These are phyloP conservation scores for Arthrobotrys musiformis DNA, from an alignment of 2,329 filamentous ascomycete species.

Conservation along the genomic window DNA sequence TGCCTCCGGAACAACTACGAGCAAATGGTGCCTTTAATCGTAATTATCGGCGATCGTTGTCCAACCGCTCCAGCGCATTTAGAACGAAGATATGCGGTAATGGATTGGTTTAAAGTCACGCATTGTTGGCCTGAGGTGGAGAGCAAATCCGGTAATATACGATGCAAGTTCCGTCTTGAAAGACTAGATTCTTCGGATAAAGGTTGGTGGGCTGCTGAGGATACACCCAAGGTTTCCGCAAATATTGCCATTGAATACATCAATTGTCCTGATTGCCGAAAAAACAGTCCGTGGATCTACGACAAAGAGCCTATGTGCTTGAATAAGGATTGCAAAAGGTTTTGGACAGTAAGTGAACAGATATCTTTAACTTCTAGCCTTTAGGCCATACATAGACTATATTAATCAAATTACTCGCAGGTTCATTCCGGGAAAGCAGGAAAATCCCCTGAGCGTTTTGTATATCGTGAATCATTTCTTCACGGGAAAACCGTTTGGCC, in stretches of 20 bases:
- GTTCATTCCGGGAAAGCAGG: constrained; percentile 16
- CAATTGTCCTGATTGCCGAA: constrained; percentile 64
- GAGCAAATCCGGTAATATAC: constrained; percentile 61
- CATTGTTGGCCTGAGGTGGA: constrained; percentile 74
- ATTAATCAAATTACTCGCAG: background rate
- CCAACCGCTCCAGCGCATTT: constrained; percentile 68
- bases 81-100: constrained; percentile 72
- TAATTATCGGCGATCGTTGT: constrained; percentile 67
- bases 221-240: constrained; percentile 61
- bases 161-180: constrained; percentile 73
- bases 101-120: constrained; percentile 76
- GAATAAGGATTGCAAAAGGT: constrained; percentile 66
- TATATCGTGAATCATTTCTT: constrained; percentile 58
- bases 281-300: constrained; percentile 61
- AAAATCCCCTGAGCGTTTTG: constrained; percentile 18
- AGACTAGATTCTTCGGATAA: constrained; percentile 68
- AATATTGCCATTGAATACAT: constrained; percentile 57
- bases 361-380: background rate
- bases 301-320: constrained; percentile 71
- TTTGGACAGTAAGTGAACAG: constrained; percentile 67
- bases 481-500: constrained; percentile 58
- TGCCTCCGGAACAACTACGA: constrained; percentile 65
- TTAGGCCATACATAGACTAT: background rate
- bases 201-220: constrained; percentile 71
- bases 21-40: constrained; percentile 67